phyloP scores from a whole-genome alignment of 768 basidiomycete species.

The Panus rudis region DNA sequence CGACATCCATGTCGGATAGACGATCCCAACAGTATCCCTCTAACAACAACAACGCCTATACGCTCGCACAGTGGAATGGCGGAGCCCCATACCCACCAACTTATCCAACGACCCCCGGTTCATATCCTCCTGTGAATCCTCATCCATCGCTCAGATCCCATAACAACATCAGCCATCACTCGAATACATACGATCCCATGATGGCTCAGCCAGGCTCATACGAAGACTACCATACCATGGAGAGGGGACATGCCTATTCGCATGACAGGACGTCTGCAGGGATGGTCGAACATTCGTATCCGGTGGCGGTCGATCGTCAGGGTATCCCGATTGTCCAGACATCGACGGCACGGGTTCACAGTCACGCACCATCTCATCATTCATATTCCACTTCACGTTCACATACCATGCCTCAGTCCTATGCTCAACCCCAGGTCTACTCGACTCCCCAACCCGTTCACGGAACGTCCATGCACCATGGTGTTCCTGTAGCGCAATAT shows the following conservation, averaged over 20 bases:
- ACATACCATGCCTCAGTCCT: no score
- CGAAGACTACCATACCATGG: slow-evolving; percentile 5
- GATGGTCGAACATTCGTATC: slow-evolving; percentile 3
- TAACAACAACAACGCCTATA: slow-evolving; percentile 5
- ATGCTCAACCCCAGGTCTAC: no score
- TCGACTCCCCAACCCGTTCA: no score
- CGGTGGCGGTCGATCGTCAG: slow-evolving; percentile 9
- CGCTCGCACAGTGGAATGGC: slow-evolving; percentile 4
- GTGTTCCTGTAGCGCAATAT: slow-evolving; percentile 16
- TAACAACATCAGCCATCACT: slow-evolving; percentile 3
- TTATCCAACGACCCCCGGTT: slow-evolving; percentile 2
- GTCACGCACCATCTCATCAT: slow-evolving; percentile 9
- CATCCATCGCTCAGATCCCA: slow-evolving; percentile 5
- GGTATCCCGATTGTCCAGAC: slow-evolving; percentile 4
- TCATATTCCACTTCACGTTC: slow-evolving; percentile 14
- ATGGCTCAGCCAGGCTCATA: slow-evolving; percentile 8
- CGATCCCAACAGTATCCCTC: slow-evolving; percentile 3
- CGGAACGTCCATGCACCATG: slow-evolving; percentile 11
- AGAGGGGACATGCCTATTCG: slow-evolving; percentile 7
- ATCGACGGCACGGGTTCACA: slow-evolving; percentile 8
- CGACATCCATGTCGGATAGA: slow-evolving; percentile 9
- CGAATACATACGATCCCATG: slow-evolving; percentile 8
- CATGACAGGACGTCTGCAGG: slow-evolving; percentile 7
- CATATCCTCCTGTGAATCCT: slow-evolving; percentile 4
- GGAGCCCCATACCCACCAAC: neutral